phyloP scores from a whole-genome alignment of 208 protist species.

The Trypanosoma rangeli region DNA sequence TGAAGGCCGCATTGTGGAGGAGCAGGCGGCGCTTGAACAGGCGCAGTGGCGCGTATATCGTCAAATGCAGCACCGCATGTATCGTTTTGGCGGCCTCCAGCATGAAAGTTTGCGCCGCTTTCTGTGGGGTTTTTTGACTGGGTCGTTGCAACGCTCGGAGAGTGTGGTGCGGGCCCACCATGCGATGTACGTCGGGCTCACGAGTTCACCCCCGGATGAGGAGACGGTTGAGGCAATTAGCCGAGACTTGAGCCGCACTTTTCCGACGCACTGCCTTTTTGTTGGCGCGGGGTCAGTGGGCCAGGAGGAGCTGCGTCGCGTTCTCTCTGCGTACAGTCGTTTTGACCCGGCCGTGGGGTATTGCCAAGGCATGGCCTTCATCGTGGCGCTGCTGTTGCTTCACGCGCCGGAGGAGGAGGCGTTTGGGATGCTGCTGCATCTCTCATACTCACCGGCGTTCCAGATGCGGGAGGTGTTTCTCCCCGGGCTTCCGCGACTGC shows the following conservation, averaged over 20 bases:
- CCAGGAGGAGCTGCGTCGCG: slow-evolving; percentile 40
- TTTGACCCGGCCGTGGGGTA: slow-evolving; percentile 69
- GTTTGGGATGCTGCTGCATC: slow-evolving; percentile 43
- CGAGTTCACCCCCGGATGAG: neutral
- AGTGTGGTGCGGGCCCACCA: slow-evolving; percentile 12
- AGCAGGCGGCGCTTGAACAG: slow-evolving; percentile 1
- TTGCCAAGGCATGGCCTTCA: slow-evolving; percentile 80
- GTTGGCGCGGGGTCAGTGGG: slow-evolving; percentile 26
- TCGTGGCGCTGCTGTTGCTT: slow-evolving; percentile 49
- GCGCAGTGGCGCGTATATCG: slow-evolving; percentile 13
- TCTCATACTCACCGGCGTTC: slow-evolving; percentile 30
- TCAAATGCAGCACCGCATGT: slow-evolving; percentile 27
- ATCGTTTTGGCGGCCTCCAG: slow-evolving; percentile 18
- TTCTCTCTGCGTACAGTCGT: slow-evolving; percentile 45
- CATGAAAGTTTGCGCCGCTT: slow-evolving; percentile 33
- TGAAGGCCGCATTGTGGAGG: neutral
- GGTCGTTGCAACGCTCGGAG: slow-evolving; percentile 32
- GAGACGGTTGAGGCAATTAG: slow-evolving; percentile 37
- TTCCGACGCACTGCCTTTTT: slow-evolving; percentile 65
- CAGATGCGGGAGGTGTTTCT: slow-evolving; percentile 51
- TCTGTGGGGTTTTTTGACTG: slow-evolving; percentile 49
- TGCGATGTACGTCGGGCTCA: slow-evolving; percentile 5
- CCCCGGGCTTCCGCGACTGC: slow-evolving; percentile 49
- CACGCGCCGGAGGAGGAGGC: slow-evolving; percentile 49
- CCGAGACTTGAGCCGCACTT: slow-evolving; percentile 56